A percentile compares a stretch with the other conserved stretches of the same genome.
Conservation (phyloP, 768 basidiomycete species). For the Suillus spraguei region DNA sequence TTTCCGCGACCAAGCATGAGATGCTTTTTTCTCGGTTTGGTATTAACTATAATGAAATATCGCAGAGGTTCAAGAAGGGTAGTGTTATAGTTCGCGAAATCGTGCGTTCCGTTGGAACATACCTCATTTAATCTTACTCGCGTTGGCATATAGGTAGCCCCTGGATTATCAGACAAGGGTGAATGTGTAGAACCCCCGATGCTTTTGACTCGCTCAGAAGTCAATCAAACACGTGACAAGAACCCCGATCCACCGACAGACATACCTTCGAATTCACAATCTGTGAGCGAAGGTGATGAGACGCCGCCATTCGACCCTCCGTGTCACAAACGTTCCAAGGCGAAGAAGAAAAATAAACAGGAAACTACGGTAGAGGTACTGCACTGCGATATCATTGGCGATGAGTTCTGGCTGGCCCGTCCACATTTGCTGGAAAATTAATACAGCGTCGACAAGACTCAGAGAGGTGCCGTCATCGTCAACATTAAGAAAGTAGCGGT, state of each 20-base stretch:
- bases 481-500: neutral
- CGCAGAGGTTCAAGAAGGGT: slow-evolving; percentile 79
- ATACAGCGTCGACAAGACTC: slow-evolving; percentile 10
- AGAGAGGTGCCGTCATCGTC: neutral
- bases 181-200: neutral
- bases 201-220: too few species aligned
- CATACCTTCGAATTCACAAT: neutral
- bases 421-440: slow-evolving; percentile 52
- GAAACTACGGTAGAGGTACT: slow-evolving; percentile 55
- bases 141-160: neutral
- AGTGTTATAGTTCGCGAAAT: slow-evolving; percentile 76
- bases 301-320: neutral
- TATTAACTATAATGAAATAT: slow-evolving; percentile 85
- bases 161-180: neutral
- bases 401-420: slow-evolving; percentile 75
- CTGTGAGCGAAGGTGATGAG: neutral
- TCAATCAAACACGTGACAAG: neutral
- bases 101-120: slow-evolving; percentile 31
- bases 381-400: slow-evolving; percentile 84
- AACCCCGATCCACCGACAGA: too few species aligned
- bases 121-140: neutral
- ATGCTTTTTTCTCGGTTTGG: slow-evolving; percentile 80
- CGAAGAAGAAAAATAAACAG: slow-evolving; percentile 37
- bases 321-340: slow-evolving; percentile 10
- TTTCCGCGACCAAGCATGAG: slow-evolving; percentile 90